These are phyloP conservation scores for Aurantiochytrium sp. DNA, from an alignment of 108 stramenopile species.

Conservation along the genomic window DNA sequence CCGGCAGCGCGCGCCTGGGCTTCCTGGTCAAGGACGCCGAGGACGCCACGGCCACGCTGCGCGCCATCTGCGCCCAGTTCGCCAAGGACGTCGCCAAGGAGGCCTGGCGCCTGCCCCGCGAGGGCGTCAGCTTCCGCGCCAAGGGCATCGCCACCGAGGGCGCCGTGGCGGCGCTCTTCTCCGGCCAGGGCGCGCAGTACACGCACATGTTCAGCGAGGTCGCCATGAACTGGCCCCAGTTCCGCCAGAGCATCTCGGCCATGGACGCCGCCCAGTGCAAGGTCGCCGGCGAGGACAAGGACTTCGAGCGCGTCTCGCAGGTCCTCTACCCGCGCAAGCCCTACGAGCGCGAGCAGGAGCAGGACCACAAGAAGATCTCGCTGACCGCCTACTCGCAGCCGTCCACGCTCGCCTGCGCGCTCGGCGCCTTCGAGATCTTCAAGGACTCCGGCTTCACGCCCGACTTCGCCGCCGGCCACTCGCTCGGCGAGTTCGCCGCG, in stretches of 20 bases:
- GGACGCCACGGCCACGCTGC: background rate
- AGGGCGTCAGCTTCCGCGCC: background rate
- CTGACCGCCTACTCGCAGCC: background rate
- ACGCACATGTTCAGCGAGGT: constrained; percentile 14
- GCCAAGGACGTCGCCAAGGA: background rate
- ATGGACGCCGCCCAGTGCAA: background rate
- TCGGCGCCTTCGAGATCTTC: background rate
- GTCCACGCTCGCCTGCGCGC: background rate
- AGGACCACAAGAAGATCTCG: constrained; percentile 18
- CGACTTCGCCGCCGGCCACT: background rate
- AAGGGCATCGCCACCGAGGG: background rate
- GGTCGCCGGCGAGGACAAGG: background rate
- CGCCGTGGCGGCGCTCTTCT: background rate
- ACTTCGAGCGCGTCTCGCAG: background rate
- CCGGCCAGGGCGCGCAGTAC: constrained; percentile 7
- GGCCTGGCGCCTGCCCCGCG: background rate
- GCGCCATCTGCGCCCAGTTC: background rate
- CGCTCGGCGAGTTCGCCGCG: background rate
- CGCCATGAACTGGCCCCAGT: constrained; percentile 9
- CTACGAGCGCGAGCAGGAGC: background rate
- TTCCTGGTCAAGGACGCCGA: background rate
- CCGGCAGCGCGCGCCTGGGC: background rate
- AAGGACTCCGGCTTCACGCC: background rate
- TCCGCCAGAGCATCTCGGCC: background rate
- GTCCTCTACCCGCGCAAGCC: constrained; percentile 19